A percentile compares a stretch with the other conserved stretches of the same genome.
These are phyloP conservation scores for Parasarocladium wereldwijsianum DNA, from an alignment of 2,329 filamentous ascomycete species.

Conservation along the genomic window DNA sequence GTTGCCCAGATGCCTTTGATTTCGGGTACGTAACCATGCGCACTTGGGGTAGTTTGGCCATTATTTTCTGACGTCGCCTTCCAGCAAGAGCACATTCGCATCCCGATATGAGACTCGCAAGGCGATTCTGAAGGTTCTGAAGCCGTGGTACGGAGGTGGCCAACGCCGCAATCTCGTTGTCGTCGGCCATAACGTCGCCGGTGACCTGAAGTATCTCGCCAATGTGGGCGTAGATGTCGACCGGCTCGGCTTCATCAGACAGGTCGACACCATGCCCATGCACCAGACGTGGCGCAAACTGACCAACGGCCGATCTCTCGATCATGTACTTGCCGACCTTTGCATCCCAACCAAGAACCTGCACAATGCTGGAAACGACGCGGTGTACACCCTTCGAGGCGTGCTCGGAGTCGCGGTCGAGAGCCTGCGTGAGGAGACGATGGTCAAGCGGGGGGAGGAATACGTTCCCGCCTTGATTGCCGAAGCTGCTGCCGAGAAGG, in stretches of 20 bases:
- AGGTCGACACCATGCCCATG: constrained; percentile 59
- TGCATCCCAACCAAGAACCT: constrained; percentile 47
- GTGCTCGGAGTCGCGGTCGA: constrained; percentile 38
- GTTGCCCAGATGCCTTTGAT: constrained; percentile 59
- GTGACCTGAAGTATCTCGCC: constrained; percentile 56
- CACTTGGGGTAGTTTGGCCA: neutral
- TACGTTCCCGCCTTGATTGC: constrained; percentile 8
- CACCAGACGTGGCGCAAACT: constrained; percentile 48
- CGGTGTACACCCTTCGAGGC: constrained; percentile 61
- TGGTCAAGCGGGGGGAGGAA: constrained; percentile 7
- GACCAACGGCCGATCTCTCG: constrained; percentile 39
- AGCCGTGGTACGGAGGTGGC: constrained; percentile 13
- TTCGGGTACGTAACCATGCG: constrained; percentile 47
- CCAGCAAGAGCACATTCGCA: constrained; percentile 28
- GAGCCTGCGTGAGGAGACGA: constrained; percentile 10
- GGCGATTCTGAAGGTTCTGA: constrained; percentile 22
- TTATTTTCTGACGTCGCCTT: too few species aligned
- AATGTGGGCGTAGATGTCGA: constrained; percentile 47
- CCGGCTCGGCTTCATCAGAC: constrained; percentile 40
- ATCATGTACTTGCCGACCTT: constrained; percentile 46
- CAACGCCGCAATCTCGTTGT: constrained; percentile 53
- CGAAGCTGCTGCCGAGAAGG: too few species aligned
- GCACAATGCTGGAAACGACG: constrained; percentile 86
- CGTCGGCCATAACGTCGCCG: constrained; percentile 58
- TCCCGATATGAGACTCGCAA: constrained; percentile 16